phyloP scores from a whole-genome alignment of 306 rosid species.

The Cicer yamashitae region DNA sequence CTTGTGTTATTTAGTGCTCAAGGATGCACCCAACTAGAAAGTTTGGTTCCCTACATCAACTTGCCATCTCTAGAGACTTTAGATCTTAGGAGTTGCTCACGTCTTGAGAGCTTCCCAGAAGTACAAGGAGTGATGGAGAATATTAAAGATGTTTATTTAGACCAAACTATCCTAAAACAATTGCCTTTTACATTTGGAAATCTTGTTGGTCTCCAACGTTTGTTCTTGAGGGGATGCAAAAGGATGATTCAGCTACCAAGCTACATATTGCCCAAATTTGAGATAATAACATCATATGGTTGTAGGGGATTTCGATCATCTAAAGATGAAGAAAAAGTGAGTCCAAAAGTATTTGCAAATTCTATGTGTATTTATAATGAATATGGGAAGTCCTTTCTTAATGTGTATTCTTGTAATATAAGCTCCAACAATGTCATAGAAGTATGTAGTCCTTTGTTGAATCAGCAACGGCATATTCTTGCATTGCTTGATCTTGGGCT shows the following conservation, averaged over 20 bases:
- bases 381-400: not conserved
- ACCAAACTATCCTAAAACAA: not conserved
- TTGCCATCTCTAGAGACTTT: constrained; percentile 38
- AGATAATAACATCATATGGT: not conserved
- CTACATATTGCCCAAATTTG: constrained; percentile 21
- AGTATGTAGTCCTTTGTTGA: not conserved
- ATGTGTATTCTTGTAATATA: not conserved
- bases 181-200: constrained; percentile 32
- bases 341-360: not conserved
- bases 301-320: constrained; percentile 7
- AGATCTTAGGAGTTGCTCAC: not conserved
- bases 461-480: not conserved
- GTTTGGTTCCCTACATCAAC: not conserved
- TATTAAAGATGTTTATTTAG: constrained; percentile 8
- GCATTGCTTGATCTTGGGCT: not conserved
- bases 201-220: not conserved
- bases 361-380: constrained; percentile 2
- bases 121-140: constrained; percentile 32
- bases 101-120: constrained; percentile 29
- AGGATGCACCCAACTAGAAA: constrained; percentile 18
- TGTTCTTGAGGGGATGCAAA: constrained; percentile 11
- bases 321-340: constrained; percentile 1
- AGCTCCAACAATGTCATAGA: not conserved
- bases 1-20: constrained; percentile 30
- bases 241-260: constrained; percentile 5